Evolutionary conservation across 306 rosid species (phyloP), one percentile per base, ranked within the genome.

Genomic region (Nissolia schottii): DNA sequence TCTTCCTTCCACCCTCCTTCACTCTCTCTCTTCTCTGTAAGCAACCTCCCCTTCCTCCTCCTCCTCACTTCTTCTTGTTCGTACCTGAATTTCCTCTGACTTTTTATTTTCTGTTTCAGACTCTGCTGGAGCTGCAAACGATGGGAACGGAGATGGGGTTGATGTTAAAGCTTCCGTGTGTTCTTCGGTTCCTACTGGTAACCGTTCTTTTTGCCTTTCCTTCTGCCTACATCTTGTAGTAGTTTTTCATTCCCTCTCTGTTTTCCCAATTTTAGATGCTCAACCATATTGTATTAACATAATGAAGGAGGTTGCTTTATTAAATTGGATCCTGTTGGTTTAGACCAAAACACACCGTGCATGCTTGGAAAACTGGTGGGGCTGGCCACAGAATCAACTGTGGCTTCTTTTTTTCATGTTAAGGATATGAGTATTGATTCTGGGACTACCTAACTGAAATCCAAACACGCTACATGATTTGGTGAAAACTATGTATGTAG

Each of bases 141-240:
- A 72, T 76, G 76, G n/a, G 2, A 61, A 76, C 64, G 70, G 62
- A 71, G 64, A 67, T 74, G 82, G 71, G 57, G 66, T 67, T 45
- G 58, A 71, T 76, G 80, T 19, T 37, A 79, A 79, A 22, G 49
- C 79, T 75, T 84, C 90, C 18, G 9, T 59, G 19, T 87, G 95
- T 71, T 89, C 94, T 76, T 77, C 89, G 7, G 75, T 86, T 71
- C 3, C 97, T 38, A 79, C 49, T 51, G 96, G 97, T 93, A 53
- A 71, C 40, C 53, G 3, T 62, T 54, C 43, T 8, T 68, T 13
- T 25, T 23, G 2, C 8, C 15, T 35, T 63, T 25, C 45, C 15
- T 48, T 77, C 58, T 57, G 12, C 1, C 29, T n/a, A 14, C n/a
- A n/a, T n/a, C 31, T 32, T 0, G 3, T 48, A 14, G 16, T 24